These are phyloP conservation scores for Xerocomus alliaceus DNA, from an alignment of 1,284 basidiomycete genomes.

Conservation along the genomic window DNA sequence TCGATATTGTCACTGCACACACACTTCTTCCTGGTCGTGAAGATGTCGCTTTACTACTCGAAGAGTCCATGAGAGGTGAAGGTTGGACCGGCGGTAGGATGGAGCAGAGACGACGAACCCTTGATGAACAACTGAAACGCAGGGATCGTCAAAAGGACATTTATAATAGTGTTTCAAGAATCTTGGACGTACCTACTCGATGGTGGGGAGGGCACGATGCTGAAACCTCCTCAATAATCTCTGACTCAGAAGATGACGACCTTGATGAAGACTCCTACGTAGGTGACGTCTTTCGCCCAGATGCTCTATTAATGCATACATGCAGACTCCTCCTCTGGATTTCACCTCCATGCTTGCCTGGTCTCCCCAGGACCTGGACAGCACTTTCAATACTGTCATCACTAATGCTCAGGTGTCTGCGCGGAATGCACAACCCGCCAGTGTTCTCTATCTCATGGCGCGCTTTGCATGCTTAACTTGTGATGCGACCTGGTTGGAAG, in stretches of 20 bases:
- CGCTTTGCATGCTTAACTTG: constrained; percentile 87
- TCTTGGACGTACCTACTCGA: constrained; percentile 59
- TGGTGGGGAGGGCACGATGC: constrained; percentile 67
- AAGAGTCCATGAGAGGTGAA: constrained; percentile 81
- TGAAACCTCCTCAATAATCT: constrained; percentile 46
- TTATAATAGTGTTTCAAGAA: constrained; percentile 60
- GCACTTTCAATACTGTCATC: constrained; percentile 83
- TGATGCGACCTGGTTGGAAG: constrained; percentile 90
- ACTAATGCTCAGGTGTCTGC: constrained; percentile 71
- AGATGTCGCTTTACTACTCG: constrained; percentile 79
- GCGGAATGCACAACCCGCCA: constrained; percentile 80
- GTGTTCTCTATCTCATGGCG: constrained; percentile 82
- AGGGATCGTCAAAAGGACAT: constrained; percentile 58
- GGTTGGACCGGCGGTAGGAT: constrained; percentile 75
- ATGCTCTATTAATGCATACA: constrained; percentile 16
- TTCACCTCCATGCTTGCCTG: constrained; percentile 91
- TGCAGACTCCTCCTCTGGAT: constrained; percentile 72
- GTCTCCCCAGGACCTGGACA: constrained; percentile 76
- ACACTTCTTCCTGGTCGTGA: constrained; percentile 80
- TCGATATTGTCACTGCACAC: constrained; percentile 86
- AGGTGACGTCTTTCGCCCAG: constrained; percentile 40
- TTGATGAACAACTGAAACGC: constrained; percentile 65
- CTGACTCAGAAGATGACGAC: constrained; percentile 54
- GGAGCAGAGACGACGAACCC: constrained; percentile 62
- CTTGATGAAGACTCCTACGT: constrained; percentile 60